Base-by-base conservation (phyloP, 2,329 filamentous ascomycete genomes). In the Chaetothyriales sp. region DNA sequence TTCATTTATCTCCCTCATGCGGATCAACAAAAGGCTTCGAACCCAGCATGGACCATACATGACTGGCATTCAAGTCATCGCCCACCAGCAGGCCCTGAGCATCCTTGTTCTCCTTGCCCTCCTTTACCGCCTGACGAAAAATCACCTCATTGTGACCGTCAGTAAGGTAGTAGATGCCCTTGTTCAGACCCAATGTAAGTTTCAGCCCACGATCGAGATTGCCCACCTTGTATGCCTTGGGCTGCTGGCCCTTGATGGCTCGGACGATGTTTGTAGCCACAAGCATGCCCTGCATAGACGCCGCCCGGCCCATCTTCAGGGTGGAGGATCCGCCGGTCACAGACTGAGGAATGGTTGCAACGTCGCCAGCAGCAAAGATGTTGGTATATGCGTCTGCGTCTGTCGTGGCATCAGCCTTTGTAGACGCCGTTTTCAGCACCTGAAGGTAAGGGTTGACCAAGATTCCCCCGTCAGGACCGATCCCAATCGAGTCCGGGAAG, bases 311-410 rank as follows among this genome's bases (percentile, higher is more conserved):
- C 59, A 80, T 80, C 5, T 72, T 73, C n/a, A 53, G 55, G 2
- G 12, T 12, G 28, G 28, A 36, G 12, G 43, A 25, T 18, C 43
- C 43, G 43, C 43, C 43, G 42, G 66, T 63, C 0, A 67, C 66
- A 12, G 28, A 36, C 0, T 70, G 68, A 1, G 71, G 72, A 4
- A 63, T 63, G 22, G 76, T 74, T 3, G 78, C 73, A 3, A 84
- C 76, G 55, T 84, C 80, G 18, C 81, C 81, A n/a, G 78, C 73
- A 1, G 75, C 76, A 57, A 79, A 84, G 1, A 83, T 68, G 53
- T 78, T 72, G 1, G 71, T 67, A 7, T 73, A 66, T 18, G n/a
- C 18, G 3, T 19, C 20, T 19, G 5, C 20, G 9, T 19, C 20
- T 19, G 5, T 10, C 3, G 9, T 25, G 3, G 18, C 43, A 18